Evolutionary conservation across 441 rosid genomes (phyloP), one percentile per base, ranked within the genome.

Genomic region (Adansonia madagascariensis): DNA sequence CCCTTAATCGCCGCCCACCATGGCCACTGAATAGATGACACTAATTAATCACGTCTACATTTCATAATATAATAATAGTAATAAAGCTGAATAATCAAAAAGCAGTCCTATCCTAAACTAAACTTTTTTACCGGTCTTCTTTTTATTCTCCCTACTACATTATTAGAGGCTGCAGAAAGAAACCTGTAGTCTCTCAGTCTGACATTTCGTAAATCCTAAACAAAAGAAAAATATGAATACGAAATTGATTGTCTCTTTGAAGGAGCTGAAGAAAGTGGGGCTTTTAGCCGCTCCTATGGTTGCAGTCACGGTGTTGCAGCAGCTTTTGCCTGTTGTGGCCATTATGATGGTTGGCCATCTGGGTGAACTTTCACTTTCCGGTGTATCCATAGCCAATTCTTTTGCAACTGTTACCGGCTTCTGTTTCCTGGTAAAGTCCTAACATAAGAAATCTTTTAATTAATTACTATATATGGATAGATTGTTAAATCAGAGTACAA

Each of bases 361-460:
- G 15, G 84, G 79, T 17, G 76, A 86, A n/a, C 82, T 86, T 52
- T 63, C 84, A 8, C 80, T 80, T 5, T 82, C 85, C 22, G 80
- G 79, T 7, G 82, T 78, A 17, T 80, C 86, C 66, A 57, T 76
- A 18, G 84, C 84, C 60, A 76, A 79, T 47, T 80, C 87, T 74
- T 76, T 80, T 59, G 71, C 85, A 14, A 84, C 57, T 67, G 89
- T 80, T 20, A 75, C 85, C 3, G 84, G 89, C 80, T 79, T 78
- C 75, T 75, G 82, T 73, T 57, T 82, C 59, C 80, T 78, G 47
- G 84, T 83, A 79, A 71, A 10, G 2, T 17, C 6, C 3, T 44
- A 0, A n/a, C 18, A 6, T 8, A 55, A 55, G 17, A 55, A 55
- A 17, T 18, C 22, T 12, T 55, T 55, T 1, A n/a, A 8, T 56